phyloP scores from a whole-genome alignment of 306 rosid species.

The Acacia crassicarpa region DNA sequence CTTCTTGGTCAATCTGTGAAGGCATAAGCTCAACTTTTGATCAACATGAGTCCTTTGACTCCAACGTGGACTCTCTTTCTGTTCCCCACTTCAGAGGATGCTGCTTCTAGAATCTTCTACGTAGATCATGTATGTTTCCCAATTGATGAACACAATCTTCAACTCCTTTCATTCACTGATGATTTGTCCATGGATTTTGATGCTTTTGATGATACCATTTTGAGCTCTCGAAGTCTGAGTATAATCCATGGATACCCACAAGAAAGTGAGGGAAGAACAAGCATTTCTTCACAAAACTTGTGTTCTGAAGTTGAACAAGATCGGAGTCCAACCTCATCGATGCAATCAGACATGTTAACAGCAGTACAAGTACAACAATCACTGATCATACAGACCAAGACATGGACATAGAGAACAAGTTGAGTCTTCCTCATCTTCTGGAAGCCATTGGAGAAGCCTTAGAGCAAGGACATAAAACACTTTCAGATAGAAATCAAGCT shows the following conservation, averaged over 20 bases:
- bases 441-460: constrained; percentile 52
- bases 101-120: constrained; percentile 24
- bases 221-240: constrained; percentile 18
- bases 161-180: constrained; percentile 43
- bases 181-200: constrained; percentile 40
- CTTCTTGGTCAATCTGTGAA: constrained; percentile 39
- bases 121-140: constrained; percentile 28
- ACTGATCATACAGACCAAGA: constrained; percentile 41
- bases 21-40: constrained; percentile 36
- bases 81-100: constrained; percentile 27
- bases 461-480: constrained; percentile 44
- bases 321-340: constrained; percentile 52
- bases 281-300: constrained; percentile 34
- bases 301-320: constrained; percentile 31
- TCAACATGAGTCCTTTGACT: constrained; percentile 34
- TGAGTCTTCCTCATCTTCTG: constrained; percentile 49
- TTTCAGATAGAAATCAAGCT: no score
- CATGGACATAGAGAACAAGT: constrained; percentile 47
- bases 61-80: constrained; percentile 32
- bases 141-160: constrained; percentile 33
- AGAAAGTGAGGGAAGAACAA: background rate
- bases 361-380: background rate
- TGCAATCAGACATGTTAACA: constrained; percentile 44
- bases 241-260: background rate
- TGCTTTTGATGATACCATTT: constrained; percentile 29